Conservation (phyloP, 805 yeast species). For the Candida silvicultrix region DNA sequence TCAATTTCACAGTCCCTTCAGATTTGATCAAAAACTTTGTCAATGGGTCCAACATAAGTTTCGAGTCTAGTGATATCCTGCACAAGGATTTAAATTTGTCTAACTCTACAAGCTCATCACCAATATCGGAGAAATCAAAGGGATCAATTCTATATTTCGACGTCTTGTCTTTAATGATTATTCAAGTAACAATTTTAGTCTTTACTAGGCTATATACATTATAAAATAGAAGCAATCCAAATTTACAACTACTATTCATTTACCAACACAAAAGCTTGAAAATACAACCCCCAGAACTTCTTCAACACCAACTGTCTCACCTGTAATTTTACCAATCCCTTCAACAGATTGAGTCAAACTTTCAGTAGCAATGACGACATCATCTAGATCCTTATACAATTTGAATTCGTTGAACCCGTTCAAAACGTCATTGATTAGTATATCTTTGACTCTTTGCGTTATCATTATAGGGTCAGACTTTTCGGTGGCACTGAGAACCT, state of each 20-base stretch:
- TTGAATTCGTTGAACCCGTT: constrained; percentile 66
- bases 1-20: not conserved
- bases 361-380: constrained; percentile 77
- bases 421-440: constrained; percentile 68
- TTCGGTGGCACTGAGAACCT: constrained; percentile 40
- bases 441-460: constrained; percentile 70
- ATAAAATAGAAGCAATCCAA: not conserved
- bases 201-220: not conserved
- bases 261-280: constrained; percentile 90
- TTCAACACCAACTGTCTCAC: constrained; percentile 81
- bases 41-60: no score
- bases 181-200: not conserved
- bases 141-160: not conserved
- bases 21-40: not conserved
- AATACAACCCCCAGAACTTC: constrained; percentile 90
- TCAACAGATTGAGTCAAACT: constrained; percentile 66
- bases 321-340: constrained; percentile 91
- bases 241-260: no score
- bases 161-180: not conserved
- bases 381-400: constrained; percentile 43
- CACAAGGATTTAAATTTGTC: not conserved
- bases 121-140: not conserved
- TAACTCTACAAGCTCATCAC: not conserved
- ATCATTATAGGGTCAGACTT: constrained; percentile 61
- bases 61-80: no score